Evolutionary conservation across 176 grass and related monocot genomes (phyloP).

Genomic region (Stipa capillata): DNA sequence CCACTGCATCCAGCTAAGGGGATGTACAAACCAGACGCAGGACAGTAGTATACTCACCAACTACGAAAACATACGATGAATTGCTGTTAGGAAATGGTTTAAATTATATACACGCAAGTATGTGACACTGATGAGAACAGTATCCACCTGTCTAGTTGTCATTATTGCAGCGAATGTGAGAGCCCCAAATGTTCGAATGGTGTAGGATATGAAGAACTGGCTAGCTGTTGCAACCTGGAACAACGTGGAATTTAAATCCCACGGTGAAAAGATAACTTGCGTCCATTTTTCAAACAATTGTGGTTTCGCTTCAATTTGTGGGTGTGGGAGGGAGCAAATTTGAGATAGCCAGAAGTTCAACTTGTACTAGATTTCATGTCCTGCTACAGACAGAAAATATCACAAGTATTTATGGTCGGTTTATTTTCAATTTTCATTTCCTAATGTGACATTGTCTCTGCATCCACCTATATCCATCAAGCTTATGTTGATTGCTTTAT

Average conservation of each 20-base stretch:
- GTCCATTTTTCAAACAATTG: not conserved
- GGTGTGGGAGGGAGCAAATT: not conserved
- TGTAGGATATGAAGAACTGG: conserved; percentile 98
- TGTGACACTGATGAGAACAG: not conserved
- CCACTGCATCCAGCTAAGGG: conserved; percentile 79
- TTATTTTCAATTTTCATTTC: not conserved
- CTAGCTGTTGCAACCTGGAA: conserved; percentile 88
- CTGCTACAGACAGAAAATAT: not conserved
- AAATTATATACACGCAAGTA: not conserved
- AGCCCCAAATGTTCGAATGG: conserved; percentile 82
- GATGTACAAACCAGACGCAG: conserved; percentile 79
- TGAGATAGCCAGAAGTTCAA: not conserved
- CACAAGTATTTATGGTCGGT: not conserved
- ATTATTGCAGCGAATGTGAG: conserved; percentile 98
- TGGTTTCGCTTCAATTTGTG: not conserved
- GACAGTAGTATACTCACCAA: conserved; percentile 89
- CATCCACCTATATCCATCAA: not conserved
- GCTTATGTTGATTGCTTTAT: not conserved
- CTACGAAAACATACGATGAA: conserved; percentile 33
- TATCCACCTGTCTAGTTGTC: conserved; percentile 87
- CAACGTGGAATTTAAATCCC: not conserved
- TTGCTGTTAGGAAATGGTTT: not conserved
- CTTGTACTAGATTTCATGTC: not conserved
- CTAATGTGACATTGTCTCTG: not conserved
- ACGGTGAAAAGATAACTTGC: not conserved